Evolutionary conservation across 2,329 filamentous ascomycete species (phyloP).

Genomic region (Fusarium solani-melongenae): DNA sequence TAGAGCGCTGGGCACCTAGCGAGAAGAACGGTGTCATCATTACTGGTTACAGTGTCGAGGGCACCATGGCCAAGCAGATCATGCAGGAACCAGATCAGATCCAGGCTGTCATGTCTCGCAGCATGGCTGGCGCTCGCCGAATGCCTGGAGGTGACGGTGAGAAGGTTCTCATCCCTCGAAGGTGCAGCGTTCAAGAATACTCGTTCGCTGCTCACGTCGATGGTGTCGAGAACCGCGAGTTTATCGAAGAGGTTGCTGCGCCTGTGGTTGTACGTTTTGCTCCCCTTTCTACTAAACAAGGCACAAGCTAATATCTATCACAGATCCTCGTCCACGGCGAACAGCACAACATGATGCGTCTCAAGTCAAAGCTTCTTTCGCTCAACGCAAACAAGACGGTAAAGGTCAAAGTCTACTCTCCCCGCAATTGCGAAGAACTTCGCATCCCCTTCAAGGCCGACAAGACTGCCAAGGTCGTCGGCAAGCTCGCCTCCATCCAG

Average conservation of each 20-base stretch:
- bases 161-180: conserved; percentile 88
- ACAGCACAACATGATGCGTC: conserved; percentile 96
- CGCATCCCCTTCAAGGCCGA: conserved; percentile 95
- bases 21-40: conserved; percentile 98
- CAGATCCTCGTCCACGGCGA: conserved; percentile 97
- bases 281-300: not conserved
- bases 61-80: conserved; percentile 96
- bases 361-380: conserved; percentile 95
- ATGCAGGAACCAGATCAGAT: conserved; percentile 96
- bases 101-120: conserved; percentile 88
- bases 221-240: conserved; percentile 93
- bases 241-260: conserved; percentile 93
- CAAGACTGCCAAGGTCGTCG: conserved; percentile 95
- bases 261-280: conserved; percentile 83
- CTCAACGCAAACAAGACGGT: conserved; percentile 83
- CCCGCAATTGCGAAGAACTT: conserved; percentile 93
- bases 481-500: conserved; percentile 85
- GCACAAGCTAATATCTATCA: conserved; percentile 14
- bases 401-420: conserved; percentile 93
- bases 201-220: conserved; percentile 98
- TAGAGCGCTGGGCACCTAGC: conserved; percentile 96
- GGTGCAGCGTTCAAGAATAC: conserved; percentile 93
- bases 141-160: conserved; percentile 77
- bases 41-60: conserved; percentile 97
- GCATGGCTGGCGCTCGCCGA: conserved; percentile 71